A percentile compares a stretch with the other conserved stretches of the same genome.
Evolutionary conservation across 345 rosid genomes (phyloP).

Genomic region (Sonneratia caseolaris): DNA sequence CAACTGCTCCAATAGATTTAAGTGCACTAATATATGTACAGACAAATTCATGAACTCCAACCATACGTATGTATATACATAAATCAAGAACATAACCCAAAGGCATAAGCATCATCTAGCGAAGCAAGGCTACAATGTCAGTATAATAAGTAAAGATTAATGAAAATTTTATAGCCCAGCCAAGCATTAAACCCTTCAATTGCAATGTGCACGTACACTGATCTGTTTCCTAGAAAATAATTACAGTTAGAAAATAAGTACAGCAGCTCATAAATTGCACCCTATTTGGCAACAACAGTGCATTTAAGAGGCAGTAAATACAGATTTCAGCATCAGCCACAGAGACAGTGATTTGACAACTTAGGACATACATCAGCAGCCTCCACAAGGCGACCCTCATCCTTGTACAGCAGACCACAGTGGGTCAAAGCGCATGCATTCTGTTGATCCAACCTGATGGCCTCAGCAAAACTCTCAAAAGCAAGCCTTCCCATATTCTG

Average conservation of each 20-base stretch:
- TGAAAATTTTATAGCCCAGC: neutral
- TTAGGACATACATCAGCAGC: slow-evolving; percentile 73
- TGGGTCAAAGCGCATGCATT: slow-evolving; percentile 94
- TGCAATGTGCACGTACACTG: neutral
- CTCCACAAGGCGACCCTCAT: slow-evolving; percentile 84
- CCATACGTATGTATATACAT: neutral
- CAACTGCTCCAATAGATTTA: neutral
- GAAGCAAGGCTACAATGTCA: neutral
- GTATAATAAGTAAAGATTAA: neutral
- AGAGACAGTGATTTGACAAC: neutral
- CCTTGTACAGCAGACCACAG: slow-evolving; percentile 88
- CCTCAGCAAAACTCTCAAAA: slow-evolving; percentile 83
- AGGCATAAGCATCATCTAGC: neutral
- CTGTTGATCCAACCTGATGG: slow-evolving; percentile 71
- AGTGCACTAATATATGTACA: neutral
- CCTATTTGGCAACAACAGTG: neutral
- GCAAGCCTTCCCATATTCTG: slow-evolving; percentile 81
- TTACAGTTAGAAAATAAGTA: neutral
- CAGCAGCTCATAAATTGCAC: neutral
- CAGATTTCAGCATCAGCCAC: slow-evolving; percentile 1
- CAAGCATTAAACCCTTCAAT: neutral
- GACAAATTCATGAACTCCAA: neutral
- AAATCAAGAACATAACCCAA: neutral
- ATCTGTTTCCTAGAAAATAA: neutral
- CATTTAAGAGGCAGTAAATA: neutral